Conservation (phyloP, 495 filamentous ascomycete species). For the Hypoxylon lenormandii region DNA sequence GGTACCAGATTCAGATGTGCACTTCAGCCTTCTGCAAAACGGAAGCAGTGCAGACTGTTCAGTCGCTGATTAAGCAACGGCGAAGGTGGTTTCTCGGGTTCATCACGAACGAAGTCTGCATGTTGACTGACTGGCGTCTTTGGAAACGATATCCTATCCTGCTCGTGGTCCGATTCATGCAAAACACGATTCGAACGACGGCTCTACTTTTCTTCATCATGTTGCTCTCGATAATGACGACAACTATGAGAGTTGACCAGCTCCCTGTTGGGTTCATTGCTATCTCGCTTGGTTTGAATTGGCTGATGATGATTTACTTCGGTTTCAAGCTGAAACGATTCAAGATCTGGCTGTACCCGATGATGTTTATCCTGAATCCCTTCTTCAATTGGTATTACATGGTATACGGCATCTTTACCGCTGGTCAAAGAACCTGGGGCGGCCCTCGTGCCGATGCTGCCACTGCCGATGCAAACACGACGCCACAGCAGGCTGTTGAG, state of each 20-base stretch:
- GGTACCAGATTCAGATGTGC: constrained; percentile 97
- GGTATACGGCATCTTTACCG: constrained; percentile 88
- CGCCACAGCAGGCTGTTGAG: constrained; percentile 84
- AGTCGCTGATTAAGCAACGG: constrained; percentile 90
- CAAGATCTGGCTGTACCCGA: constrained; percentile 92
- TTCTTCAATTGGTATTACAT: constrained; percentile 99
- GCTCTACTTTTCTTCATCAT: constrained; percentile 96
- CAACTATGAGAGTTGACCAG: constrained; percentile 77
- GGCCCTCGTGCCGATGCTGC: constrained; percentile 94
- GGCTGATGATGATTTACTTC: constrained; percentile 96
- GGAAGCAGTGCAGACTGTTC: constrained; percentile 90
- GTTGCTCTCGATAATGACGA: constrained; percentile 87
- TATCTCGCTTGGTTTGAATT: constrained; percentile 94
- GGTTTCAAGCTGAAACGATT: constrained; percentile 84
- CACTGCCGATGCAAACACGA: constrained; percentile 79
- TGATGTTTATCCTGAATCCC: constrained; percentile 96
- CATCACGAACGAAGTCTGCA: constrained; percentile 98
- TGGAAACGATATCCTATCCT: constrained; percentile 93
- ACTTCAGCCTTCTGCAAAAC: constrained; percentile 98
- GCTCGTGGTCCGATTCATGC: constrained; percentile 89
- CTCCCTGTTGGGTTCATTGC: constrained; percentile 94
- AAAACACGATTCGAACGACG: constrained; percentile 96
- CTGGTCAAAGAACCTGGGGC: constrained; percentile 95
- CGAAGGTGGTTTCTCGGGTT: constrained; percentile 97
- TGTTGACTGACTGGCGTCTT: constrained; percentile 92